Percentiles rank a stretch among this genome's conserved stretches.
These are phyloP conservation scores for Lagerstroemia speciosa DNA, from an alignment of 345 rosid genomes.

Conservation along the genomic window DNA sequence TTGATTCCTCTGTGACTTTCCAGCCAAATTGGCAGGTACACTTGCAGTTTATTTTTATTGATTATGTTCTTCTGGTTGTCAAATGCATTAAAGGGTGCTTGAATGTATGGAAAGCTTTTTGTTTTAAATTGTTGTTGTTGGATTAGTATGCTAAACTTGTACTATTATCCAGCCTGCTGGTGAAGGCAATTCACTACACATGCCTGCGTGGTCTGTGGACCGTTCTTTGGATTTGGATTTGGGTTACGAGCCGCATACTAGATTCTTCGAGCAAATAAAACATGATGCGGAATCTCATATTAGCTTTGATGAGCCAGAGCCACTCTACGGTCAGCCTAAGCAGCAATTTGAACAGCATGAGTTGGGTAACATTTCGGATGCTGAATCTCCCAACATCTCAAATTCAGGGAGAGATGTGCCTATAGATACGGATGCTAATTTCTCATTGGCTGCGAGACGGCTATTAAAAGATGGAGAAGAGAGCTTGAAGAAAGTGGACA, in stretches of 20 bases:
- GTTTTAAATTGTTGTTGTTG: constrained; percentile 1
- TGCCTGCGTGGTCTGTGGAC: constrained; percentile 26
- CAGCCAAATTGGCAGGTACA: constrained; percentile 71
- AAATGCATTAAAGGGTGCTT: neutral
- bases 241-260: constrained; percentile 30
- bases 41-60: neutral
- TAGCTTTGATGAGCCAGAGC: constrained; percentile 26
- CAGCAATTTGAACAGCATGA: constrained; percentile 28
- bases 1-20: constrained; percentile 29
- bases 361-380: constrained; percentile 21
- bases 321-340: constrained; percentile 24
- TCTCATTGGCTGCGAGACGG: constrained; percentile 28
- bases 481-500: constrained; percentile 75
- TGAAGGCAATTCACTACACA: constrained; percentile 21
- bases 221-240: constrained; percentile 34
- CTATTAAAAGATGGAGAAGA: constrained; percentile 49
- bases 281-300: constrained; percentile 17
- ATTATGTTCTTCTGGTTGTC: neutral
- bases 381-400: constrained; percentile 25
- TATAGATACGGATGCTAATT: constrained; percentile 37
- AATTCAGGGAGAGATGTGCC: constrained; percentile 32
- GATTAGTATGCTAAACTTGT: constrained; percentile 12
- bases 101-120: neutral
- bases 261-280: constrained; percentile 42
- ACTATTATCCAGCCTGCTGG: constrained; percentile 30